Percentiles rank a stretch among this genome's conserved stretches.
Conservation (phyloP, 169 alveolate genomes). For the Eimeria maxima region DNA sequence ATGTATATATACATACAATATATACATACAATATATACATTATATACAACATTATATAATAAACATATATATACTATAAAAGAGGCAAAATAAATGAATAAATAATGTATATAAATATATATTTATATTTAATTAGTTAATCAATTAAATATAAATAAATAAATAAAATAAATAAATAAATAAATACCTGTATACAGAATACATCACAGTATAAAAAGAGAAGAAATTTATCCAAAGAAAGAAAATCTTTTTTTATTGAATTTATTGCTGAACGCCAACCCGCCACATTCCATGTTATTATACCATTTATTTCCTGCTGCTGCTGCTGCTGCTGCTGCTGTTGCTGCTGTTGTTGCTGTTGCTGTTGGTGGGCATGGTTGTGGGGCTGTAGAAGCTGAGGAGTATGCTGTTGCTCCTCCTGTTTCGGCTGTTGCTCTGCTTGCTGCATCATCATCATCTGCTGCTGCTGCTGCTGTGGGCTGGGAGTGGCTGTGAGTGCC, state of each 20-base stretch:
- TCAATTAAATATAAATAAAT: not conserved
- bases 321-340: conserved; percentile 62
- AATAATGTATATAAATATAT: too few relatives aligned
- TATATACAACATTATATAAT: too few relatives aligned
- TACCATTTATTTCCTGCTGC: not conserved
- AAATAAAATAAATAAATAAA: too few relatives aligned
- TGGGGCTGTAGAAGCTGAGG: too few relatives aligned
- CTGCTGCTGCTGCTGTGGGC: conserved; percentile 27
- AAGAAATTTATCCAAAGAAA: not conserved
- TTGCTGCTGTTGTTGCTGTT: conserved; percentile 18
- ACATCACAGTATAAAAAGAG: conserved; percentile 6
- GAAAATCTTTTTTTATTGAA: not conserved
- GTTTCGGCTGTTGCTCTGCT: not conserved
- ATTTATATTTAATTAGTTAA: not conserved
- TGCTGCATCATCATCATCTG: not conserved
- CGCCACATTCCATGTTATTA: conserved; percentile 49
- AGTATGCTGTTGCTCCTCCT: too few relatives aligned
- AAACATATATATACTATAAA: too few relatives aligned
- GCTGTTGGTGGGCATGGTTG: conserved; percentile 1
- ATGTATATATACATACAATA: too few relatives aligned
- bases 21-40: too few relatives aligned
- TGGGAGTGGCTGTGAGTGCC: not conserved
- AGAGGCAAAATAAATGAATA: too few relatives aligned
- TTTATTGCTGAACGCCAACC: conserved; percentile 36
- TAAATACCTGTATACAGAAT: conserved; percentile 45